These are phyloP conservation scores for Acacia pycnantha DNA, from an alignment of 331 rosid genomes.

Conservation along the genomic window DNA sequence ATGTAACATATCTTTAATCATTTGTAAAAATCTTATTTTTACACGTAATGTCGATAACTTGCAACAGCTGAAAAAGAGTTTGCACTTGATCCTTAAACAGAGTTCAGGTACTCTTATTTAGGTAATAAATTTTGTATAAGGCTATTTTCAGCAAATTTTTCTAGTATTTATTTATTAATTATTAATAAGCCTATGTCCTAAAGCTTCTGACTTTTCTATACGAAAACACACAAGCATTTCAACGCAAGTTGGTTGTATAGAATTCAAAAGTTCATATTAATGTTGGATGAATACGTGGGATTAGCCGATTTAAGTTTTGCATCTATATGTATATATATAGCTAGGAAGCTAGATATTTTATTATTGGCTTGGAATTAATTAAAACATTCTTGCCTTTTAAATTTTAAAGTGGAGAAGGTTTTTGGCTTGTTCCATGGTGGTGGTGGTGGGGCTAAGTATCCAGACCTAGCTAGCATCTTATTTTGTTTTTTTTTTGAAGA, in stretches of 20 bases:
- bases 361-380: not conserved
- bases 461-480: not conserved
- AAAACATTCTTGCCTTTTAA: constrained; percentile 25
- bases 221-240: not conserved
- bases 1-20: too few species aligned
- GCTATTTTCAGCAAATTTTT: too few species aligned
- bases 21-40: too few species aligned
- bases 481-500: not conserved
- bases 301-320: constrained; percentile 40
- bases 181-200: too few species aligned
- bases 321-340: not conserved
- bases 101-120: too few species aligned
- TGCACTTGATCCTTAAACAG: too few species aligned
- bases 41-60: too few species aligned
- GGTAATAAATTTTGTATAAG: too few species aligned
- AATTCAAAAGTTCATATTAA: not conserved
- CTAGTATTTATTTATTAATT: too few species aligned
- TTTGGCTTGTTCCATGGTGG: not conserved
- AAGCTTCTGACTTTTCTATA: constrained; percentile 6
- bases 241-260: not conserved
- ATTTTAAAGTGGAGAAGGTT: not conserved
- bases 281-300: constrained; percentile 20
- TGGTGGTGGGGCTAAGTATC: constrained; percentile 18
- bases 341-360: not conserved
- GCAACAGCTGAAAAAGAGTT: too few species aligned